These are phyloP conservation scores for Neofusicoccum sp. DNA, from an alignment of 2,329 filamentous ascomycete genomes.

Conservation along the genomic window DNA sequence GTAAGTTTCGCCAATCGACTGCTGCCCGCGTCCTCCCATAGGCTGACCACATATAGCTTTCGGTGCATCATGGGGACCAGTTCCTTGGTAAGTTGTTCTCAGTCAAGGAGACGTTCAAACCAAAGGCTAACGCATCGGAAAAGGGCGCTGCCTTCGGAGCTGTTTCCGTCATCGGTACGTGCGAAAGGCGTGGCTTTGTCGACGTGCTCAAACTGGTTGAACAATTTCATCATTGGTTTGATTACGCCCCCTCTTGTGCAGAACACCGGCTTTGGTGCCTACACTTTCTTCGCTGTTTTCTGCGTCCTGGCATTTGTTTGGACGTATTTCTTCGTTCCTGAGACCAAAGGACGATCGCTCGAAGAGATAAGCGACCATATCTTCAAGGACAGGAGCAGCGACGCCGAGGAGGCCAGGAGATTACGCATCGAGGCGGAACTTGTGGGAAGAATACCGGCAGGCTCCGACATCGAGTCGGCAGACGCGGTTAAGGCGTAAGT, in stretches of 20 bases:
- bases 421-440: slow-evolving; percentile 30
- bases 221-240: slow-evolving; percentile 65
- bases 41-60: slow-evolving; percentile 44
- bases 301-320: slow-evolving; percentile 35
- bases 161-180: slow-evolving; percentile 61
- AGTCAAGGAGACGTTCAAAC: background rate
- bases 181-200: slow-evolving; percentile 66
- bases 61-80: slow-evolving; percentile 57
- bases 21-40: background rate
- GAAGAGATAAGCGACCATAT: slow-evolving; percentile 38
- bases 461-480: slow-evolving; percentile 11
- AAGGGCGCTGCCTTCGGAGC: slow-evolving; percentile 52
- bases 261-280: slow-evolving; percentile 51
- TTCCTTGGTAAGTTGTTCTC: slow-evolving; percentile 36
- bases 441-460: background rate
- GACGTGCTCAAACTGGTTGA: slow-evolving; percentile 63
- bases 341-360: slow-evolving; percentile 34
- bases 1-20: background rate
- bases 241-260: slow-evolving; percentile 64
- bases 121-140: background rate
- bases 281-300: slow-evolving; percentile 39
- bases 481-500: background rate
- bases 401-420: slow-evolving; percentile 35
- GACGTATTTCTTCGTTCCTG: slow-evolving; percentile 36
- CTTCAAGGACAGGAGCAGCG: slow-evolving; percentile 33